A percentile compares a stretch with the other conserved stretches of the same genome.
These are phyloP conservation scores for Trichocladium uniseriatum DNA, from an alignment of 495 filamentous ascomycete genomes.

Conservation along the genomic window DNA sequence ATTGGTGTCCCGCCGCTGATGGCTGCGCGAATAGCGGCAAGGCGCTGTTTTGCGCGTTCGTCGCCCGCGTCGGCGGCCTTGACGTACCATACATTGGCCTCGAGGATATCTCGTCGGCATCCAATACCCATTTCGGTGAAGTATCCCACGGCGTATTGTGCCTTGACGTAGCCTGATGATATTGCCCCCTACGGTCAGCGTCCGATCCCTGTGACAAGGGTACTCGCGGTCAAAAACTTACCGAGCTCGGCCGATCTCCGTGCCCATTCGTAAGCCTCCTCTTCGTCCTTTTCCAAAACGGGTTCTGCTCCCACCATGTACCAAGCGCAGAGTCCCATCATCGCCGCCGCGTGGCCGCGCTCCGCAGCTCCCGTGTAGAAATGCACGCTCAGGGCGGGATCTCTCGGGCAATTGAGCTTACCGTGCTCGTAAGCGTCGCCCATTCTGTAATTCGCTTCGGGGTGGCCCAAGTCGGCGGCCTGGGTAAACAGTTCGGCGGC, in stretches of 20 bases:
- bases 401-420: conserved; percentile 71
- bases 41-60: conserved; percentile 72
- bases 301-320: conserved; percentile 94
- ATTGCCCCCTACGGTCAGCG: conserved; percentile 6
- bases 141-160: conserved; percentile 90
- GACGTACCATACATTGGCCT: conserved; percentile 98
- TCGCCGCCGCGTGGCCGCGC: conserved; percentile 71
- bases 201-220: not conserved
- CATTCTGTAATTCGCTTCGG: conserved; percentile 73
- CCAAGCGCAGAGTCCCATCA: conserved; percentile 99
- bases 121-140: conserved; percentile 99
- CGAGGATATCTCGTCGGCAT: conserved; percentile 81
- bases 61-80: conserved; percentile 90
- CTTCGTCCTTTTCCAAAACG: conserved; percentile 86
- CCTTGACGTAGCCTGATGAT: conserved; percentile 69
- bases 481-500: conserved; percentile 92
- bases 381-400: conserved; percentile 90
- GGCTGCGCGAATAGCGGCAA: conserved; percentile 78
- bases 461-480: conserved; percentile 82
- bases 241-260: conserved; percentile 73
- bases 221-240: conserved; percentile 35
- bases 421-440: conserved; percentile 98
- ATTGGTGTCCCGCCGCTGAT: conserved; percentile 60
- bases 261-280: conserved; percentile 96
- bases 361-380: conserved; percentile 94